Conservation (phyloP, 1,284 basidiomycete genomes). For the Afroboletus lepidellus region DNA sequence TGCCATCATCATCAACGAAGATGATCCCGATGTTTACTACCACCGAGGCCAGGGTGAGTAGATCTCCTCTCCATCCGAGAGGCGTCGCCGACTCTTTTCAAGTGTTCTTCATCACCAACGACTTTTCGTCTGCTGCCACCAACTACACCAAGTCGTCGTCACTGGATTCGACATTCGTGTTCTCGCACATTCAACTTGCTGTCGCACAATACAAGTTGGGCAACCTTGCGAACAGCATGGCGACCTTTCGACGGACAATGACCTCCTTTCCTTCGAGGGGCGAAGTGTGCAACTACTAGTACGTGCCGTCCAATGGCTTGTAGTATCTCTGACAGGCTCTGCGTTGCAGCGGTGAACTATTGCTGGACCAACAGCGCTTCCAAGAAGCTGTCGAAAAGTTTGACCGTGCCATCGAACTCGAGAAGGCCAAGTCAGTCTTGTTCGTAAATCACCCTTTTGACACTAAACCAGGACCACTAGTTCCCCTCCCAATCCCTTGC, state of each 20-base stretch:
- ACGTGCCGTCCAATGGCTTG: constrained; percentile 31
- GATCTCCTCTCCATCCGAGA: background rate
- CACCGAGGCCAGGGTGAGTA: constrained; percentile 90
- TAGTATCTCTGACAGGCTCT: constrained; percentile 5
- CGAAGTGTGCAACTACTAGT: constrained; percentile 94
- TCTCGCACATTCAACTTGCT: constrained; percentile 95
- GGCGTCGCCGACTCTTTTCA: constrained; percentile 5
- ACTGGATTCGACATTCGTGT: constrained; percentile 85
- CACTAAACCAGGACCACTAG: constrained; percentile 31
- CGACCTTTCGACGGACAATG: constrained; percentile 83
- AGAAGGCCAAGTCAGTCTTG: constrained; percentile 64
- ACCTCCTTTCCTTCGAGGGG: constrained; percentile 79
- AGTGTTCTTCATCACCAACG: constrained; percentile 96
- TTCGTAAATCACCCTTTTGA: background rate
- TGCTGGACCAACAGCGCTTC: constrained; percentile 91
- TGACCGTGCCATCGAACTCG: constrained; percentile 89
- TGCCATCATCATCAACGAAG: constrained; percentile 80
- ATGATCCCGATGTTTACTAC: constrained; percentile 97
- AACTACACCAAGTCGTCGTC: constrained; percentile 90
- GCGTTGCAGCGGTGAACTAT: constrained; percentile 79
- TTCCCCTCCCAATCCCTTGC: constrained; percentile 80
- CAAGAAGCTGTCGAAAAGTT: constrained; percentile 94
- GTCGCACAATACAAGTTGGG: constrained; percentile 96
- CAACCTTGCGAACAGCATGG: constrained; percentile 80
- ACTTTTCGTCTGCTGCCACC: constrained; percentile 82